A percentile compares a stretch with the other conserved stretches of the same genome.
phyloP scores from a whole-genome alignment of 2,329 filamentous ascomycete species.

The Tolypocladium tropicale region DNA sequence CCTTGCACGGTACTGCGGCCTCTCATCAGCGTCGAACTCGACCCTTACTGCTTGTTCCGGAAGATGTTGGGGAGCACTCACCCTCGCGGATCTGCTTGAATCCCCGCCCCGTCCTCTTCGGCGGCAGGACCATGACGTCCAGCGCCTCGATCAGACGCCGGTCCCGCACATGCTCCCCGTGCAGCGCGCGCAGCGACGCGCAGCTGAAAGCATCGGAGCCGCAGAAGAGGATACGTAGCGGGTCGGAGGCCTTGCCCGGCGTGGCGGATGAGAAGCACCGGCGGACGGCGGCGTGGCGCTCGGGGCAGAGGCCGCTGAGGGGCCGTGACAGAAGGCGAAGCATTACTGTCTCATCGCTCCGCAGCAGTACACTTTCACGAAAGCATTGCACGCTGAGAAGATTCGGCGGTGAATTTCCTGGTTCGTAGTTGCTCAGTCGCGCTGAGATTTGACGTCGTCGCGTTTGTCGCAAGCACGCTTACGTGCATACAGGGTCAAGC shows the following conservation, averaged over 20 bases:
- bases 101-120: slow-evolving; percentile 69
- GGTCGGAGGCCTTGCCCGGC: slow-evolving; percentile 29
- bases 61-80: slow-evolving; percentile 21
- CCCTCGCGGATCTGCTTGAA: slow-evolving; percentile 57
- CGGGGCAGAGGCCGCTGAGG: slow-evolving; percentile 4
- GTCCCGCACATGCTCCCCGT: slow-evolving; percentile 44
- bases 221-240: slow-evolving; percentile 82
- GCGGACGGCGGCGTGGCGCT: slow-evolving; percentile 2
- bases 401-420: neutral
- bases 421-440: neutral
- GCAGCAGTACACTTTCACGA: no score
- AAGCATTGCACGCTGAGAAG: neutral
- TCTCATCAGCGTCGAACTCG: neutral
- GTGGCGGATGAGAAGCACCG: slow-evolving; percentile 10
- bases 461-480: slow-evolving; percentile 25
- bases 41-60: rapidly evolving
- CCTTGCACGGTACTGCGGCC: slow-evolving; percentile 61
- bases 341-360: slow-evolving; percentile 7
- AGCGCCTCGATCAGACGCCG: slow-evolving; percentile 58
- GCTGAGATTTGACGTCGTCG: slow-evolving; percentile 6
- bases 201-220: slow-evolving; percentile 89
- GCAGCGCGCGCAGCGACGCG: slow-evolving; percentile 59
- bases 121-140: slow-evolving; percentile 74
- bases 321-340: slow-evolving; percentile 6
- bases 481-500: slow-evolving; percentile 16